Evolutionary conservation across 257 asterid species (phyloP).

Genomic region (Ajuga chamaepitys): DNA sequence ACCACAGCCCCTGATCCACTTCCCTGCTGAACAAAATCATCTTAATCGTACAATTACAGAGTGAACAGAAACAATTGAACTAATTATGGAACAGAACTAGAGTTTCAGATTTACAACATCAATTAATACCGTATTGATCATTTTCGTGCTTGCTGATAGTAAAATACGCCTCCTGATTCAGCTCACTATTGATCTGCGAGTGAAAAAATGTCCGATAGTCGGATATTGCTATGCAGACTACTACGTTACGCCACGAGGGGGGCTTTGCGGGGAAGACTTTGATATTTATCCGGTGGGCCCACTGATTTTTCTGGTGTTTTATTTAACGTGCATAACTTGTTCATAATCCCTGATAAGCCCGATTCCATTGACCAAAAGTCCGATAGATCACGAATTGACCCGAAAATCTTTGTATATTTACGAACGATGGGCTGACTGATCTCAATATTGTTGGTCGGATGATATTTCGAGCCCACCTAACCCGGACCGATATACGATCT

Average conservation of each 20-base stretch:
- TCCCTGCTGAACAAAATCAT: constrained; percentile 46
- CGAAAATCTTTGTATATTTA: too few species aligned
- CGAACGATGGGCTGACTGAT: too few species aligned
- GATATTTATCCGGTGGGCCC: background rate
- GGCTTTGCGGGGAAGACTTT: background rate
- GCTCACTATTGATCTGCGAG: constrained; percentile 17
- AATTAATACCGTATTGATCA: constrained; percentile 38
- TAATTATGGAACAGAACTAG: constrained; percentile 5
- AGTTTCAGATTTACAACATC: constrained; percentile 15
- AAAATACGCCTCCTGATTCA: constrained; percentile 16
- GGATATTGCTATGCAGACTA: background rate
- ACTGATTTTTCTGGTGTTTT: background rate
- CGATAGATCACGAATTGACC: too few species aligned
- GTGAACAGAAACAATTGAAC: background rate
- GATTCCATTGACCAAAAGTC: too few species aligned
- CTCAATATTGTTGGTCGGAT: too few species aligned
- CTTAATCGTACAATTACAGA: constrained; percentile 13
- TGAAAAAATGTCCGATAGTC: background rate
- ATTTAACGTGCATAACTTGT: too few species aligned
- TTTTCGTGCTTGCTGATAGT: constrained; percentile 14
- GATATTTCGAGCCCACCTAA: too few species aligned
- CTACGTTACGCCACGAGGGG: constrained; percentile 17
- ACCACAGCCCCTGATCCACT: constrained; percentile 64
- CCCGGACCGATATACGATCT: too few species aligned
- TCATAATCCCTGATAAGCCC: too few species aligned